Percentiles rank a stretch among this genome's conserved stretches.
These are phyloP conservation scores for Stropharia rugosoannulata DNA, from an alignment of 768 basidiomycete genomes.

Conservation along the genomic window DNA sequence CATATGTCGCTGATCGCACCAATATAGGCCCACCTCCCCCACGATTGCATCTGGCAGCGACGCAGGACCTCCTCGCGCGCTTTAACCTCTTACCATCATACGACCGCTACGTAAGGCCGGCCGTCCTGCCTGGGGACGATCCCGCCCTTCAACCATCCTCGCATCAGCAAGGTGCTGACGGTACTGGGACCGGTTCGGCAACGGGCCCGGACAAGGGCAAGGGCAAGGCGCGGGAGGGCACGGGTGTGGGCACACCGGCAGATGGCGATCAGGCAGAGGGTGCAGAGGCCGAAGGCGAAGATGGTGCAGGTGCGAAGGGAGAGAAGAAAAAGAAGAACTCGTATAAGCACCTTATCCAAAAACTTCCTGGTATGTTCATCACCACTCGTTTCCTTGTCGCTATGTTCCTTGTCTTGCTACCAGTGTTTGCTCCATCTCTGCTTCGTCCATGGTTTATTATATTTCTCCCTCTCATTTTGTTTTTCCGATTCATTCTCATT, in stretches of 20 bases:
- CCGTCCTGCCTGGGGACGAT: conserved; percentile 23
- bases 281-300: conserved; percentile 51
- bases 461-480: not conserved
- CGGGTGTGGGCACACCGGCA: conserved; percentile 28
- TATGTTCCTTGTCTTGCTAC: not conserved
- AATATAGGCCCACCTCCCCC: conserved; percentile 35
- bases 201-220: conserved; percentile 46
- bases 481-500: conserved; percentile 3
- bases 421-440: not conserved
- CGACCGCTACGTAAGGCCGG: conserved; percentile 75
- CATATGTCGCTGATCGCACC: conserved; percentile 2
- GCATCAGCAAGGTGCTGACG: conserved; percentile 12
- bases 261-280: conserved; percentile 32
- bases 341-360: conserved; percentile 77
- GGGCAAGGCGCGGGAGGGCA: conserved; percentile 40
- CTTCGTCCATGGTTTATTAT: conserved; percentile 1
- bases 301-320: conserved; percentile 50
- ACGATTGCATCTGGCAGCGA: conserved; percentile 60
- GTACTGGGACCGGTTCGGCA: conserved; percentile 9
- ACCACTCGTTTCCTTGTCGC: no score
- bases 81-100: conserved; percentile 75
- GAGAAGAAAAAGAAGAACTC: conserved; percentile 77
- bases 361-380: conserved; percentile 56
- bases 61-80: conserved; percentile 75
- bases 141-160: not conserved